Base-by-base conservation (phyloP, 768 basidiomycete species). In the Russula emetica region DNA sequence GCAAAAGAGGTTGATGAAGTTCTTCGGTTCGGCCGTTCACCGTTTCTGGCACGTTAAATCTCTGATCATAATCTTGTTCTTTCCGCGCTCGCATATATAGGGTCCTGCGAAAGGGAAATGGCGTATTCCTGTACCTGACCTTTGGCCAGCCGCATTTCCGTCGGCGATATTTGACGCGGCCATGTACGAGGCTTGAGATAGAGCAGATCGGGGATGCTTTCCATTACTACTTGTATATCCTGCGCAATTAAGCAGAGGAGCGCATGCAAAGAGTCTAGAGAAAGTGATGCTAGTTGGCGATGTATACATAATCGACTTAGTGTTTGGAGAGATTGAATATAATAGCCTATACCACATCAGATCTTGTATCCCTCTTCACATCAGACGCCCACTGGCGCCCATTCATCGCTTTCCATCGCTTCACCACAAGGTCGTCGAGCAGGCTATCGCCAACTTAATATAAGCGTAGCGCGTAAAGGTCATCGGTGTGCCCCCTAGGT, bases 81-180 rank as follows among this genome's bases (percentile, higher is more conserved):
- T n/a, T 34, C 18, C 52, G 30, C 40, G 57, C 28, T 59, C 11
- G 30, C 6, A 28, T 30, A 30, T 36, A 1, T 66, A 91, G 90
- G 68, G 83, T 90, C 9, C 80, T 93, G 22, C 80, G 80, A n/a
- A 79, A 78, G 65, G 71, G 75, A n/a, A 74, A 65, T 1, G 87
- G 88, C 0, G 66, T 77, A 3, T 90, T 93, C 73, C 73, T 94
- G 52, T 92, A 93, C 72, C 74, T 94, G 62, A 94, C 92, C 5
- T 92, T 94, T 68, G 92, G 92, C 5, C 92, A 94, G 71, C 92
- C 92, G 0, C 92, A 94, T 72, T 94, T 94, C 72, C 85, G 92
- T 45, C 78, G 79, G 61, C 84, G 83, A 22, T 92, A 84, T 72
- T 75, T 94, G 20, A 79, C 76, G 4, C 75, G 79, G 55, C 77